Conservation (phyloP, 768 basidiomycete species). For the Plicaturopsis crispa region DNA sequence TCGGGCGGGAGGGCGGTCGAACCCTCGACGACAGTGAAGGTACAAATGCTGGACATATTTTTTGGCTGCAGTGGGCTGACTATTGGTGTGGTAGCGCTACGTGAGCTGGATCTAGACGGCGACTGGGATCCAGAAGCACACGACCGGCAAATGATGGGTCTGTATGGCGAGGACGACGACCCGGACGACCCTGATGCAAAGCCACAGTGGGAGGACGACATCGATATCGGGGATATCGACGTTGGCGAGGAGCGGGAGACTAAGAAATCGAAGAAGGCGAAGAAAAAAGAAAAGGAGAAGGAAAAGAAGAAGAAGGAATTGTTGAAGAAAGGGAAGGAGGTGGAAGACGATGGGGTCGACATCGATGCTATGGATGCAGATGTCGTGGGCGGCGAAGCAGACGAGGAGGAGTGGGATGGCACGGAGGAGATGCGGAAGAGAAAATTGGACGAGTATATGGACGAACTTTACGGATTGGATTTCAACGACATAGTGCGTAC, state of each 20-base stretch:
- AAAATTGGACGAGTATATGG: conserved; percentile 83
- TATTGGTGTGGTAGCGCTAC: conserved; percentile 35
- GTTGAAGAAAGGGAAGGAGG: conserved; percentile 29
- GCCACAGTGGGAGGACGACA: conserved; percentile 89
- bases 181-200: conserved; percentile 41
- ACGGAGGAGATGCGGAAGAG: conserved; percentile 88
- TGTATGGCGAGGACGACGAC: conserved; percentile 55
- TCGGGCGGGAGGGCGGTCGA: conserved; percentile 65
- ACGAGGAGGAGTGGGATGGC: conserved; percentile 73
- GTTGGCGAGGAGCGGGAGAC: conserved; percentile 25
- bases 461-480: conserved; percentile 83
- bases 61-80: not conserved
- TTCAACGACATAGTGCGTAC: conserved; percentile 88
- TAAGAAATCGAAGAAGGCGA: conserved; percentile 47
- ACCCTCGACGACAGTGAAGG: conserved; percentile 27
- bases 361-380: conserved; percentile 47
- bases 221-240: conserved; percentile 67
- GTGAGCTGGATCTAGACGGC: conserved; percentile 76
- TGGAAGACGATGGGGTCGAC: conserved; percentile 50
- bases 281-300: conserved; percentile 40
- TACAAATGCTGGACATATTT: conserved; percentile 14
- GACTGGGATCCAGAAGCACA: conserved; percentile 90
- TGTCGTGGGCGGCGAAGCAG: conserved; percentile 21
- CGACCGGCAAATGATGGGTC: conserved; percentile 70
- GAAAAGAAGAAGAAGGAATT: conserved; percentile 25